phyloP scores from a whole-genome alignment of 176 grass and related monocot species.

The Alloteropsis semialata region DNA sequence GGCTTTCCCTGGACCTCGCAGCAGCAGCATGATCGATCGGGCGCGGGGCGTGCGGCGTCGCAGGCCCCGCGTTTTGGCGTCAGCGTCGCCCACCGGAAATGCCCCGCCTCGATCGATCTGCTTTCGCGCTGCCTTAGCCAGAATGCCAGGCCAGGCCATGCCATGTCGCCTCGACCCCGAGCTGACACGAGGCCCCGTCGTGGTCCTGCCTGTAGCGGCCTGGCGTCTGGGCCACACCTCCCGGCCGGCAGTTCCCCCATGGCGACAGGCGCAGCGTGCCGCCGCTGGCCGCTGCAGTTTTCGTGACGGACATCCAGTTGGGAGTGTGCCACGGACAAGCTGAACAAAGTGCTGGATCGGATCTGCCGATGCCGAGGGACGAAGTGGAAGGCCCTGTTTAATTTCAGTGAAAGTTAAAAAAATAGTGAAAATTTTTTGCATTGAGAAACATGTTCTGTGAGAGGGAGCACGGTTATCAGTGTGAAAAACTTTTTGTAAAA shows the following conservation, averaged over 20 bases:
- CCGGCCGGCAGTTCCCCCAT: too few relatives aligned
- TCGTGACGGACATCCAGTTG: too few relatives aligned
- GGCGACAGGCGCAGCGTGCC: too few relatives aligned
- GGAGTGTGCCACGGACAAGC: not conserved
- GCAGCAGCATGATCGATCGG: not conserved
- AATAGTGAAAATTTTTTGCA: too few relatives aligned
- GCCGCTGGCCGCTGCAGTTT: too few relatives aligned
- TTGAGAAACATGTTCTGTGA: too few relatives aligned
- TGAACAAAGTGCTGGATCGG: too few relatives aligned
- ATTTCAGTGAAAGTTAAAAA: too few relatives aligned
- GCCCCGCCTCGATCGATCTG: not conserved
- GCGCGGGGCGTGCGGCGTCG: not conserved
- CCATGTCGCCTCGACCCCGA: not conserved
- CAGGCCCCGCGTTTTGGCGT: not conserved
- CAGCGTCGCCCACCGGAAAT: slow-evolving; percentile 31
- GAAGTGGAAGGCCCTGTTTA: not conserved
- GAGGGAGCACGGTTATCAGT: too few relatives aligned
- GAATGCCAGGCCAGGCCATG: not conserved
- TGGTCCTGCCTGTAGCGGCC: not conserved
- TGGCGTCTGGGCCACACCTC: not conserved
- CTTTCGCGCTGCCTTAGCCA: not conserved
- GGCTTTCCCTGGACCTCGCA: not conserved
- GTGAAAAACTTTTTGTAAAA: too few relatives aligned
- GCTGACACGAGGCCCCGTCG: not conserved
- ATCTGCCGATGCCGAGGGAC: not conserved